Evolutionary conservation across 1,139 yeast genomes (phyloP).

Genomic region (Yamadazyma spencermartinsiae): DNA sequence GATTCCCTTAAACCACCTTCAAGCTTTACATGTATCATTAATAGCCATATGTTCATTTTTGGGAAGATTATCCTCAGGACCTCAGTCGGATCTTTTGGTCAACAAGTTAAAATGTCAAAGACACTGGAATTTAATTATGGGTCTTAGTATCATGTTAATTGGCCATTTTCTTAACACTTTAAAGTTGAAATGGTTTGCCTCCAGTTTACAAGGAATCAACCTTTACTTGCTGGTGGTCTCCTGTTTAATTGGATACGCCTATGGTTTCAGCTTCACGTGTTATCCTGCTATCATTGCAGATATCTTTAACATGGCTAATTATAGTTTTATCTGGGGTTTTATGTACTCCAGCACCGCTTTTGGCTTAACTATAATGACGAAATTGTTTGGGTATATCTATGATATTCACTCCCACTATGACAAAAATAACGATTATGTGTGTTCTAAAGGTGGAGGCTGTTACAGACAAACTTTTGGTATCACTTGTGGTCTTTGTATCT

Average conservation of each 20-base stretch:
- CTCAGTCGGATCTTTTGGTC: conserved; percentile 61
- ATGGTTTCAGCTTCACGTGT: conserved; percentile 78
- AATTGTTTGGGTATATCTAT: conserved; percentile 41
- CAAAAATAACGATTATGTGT: conserved; percentile 33
- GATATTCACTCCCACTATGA: conserved; percentile 32
- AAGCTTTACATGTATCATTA: conserved; percentile 71
- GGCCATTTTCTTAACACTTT: conserved; percentile 44
- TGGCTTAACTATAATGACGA: conserved; percentile 38
- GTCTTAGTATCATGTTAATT: conserved; percentile 40
- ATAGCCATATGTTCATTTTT: conserved; percentile 66
- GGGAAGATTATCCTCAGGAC: conserved; percentile 71
- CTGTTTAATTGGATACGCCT: conserved; percentile 66
- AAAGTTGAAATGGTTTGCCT: conserved; percentile 27
- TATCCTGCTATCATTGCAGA: conserved; percentile 82
- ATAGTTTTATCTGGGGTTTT: conserved; percentile 82
- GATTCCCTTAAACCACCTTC: conserved; percentile 40
- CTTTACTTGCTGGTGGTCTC: conserved; percentile 52
- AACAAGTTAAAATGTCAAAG: conserved; percentile 55
- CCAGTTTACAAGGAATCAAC: conserved; percentile 26
- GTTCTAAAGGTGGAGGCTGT: conserved; percentile 41
- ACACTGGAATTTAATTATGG: conserved; percentile 63
- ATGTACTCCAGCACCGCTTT: conserved; percentile 57
- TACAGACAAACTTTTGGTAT: conserved; percentile 39
- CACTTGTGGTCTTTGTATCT: conserved; percentile 30
- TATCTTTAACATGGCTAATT: conserved; percentile 67